phyloP scores from a whole-genome alignment of 2,329 filamentous ascomycete genomes.

The Colletotrichum cordylinicola region DNA sequence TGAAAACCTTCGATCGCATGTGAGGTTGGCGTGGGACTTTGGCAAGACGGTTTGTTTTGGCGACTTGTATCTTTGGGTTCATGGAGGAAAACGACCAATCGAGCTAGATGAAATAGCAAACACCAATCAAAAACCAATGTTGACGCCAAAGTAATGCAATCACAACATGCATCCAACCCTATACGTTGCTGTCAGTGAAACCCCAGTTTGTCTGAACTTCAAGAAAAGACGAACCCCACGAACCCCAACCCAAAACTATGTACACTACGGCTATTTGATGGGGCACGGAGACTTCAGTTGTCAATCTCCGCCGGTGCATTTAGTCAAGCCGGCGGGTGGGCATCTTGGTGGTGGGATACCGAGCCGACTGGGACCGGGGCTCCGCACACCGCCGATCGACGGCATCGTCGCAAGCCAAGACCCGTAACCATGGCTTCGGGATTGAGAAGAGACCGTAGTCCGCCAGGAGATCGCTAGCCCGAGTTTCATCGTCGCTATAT shows the following conservation, averaged over 20 bases:
- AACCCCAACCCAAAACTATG: not conserved
- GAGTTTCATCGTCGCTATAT: not conserved
- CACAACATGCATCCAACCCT: not conserved
- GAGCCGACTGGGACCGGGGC: not conserved
- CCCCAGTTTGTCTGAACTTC: not conserved
- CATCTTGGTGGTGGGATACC: not conserved
- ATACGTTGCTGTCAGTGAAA: rapidly evolving
- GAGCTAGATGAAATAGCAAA: not conserved
- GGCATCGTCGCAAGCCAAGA: not conserved
- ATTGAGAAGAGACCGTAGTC: not conserved
- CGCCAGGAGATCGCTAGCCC: not conserved
- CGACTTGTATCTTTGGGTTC: no score
- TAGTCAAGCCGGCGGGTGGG: not conserved
- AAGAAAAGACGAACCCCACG: not conserved
- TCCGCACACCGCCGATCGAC: not conserved
- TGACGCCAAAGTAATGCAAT: not conserved
- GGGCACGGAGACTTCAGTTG: not conserved
- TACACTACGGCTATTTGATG: not conserved
- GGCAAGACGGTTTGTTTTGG: not conserved
- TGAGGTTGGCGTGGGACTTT: not conserved
- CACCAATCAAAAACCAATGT: not conserved
- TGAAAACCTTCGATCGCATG: not conserved
- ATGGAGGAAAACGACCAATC: rapidly evolving
- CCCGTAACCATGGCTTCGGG: not conserved
- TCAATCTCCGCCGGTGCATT: not conserved